phyloP scores from a whole-genome alignment of 139 green algal species.

The Tetradesmus lagerheimii region DNA sequence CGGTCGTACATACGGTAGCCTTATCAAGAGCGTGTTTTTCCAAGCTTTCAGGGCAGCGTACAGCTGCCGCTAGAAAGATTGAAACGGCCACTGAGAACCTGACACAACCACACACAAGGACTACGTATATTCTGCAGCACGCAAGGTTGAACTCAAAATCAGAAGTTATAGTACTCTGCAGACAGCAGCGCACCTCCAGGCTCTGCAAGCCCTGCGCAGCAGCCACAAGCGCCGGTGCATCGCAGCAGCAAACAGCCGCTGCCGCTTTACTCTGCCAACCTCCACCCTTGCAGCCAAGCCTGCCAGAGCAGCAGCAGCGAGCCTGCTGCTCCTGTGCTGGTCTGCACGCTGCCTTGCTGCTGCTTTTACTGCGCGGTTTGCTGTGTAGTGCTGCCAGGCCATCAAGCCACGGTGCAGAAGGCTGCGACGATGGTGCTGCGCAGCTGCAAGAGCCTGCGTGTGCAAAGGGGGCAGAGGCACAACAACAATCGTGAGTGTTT shows the following conservation, averaged over 20 bases:
- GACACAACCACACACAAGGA: no score
- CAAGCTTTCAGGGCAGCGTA: no score
- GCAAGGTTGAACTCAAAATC: no score
- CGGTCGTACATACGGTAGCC: no score
- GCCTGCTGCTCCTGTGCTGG: neutral
- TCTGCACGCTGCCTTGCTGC: neutral
- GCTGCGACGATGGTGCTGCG: neutral
- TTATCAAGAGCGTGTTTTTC: no score
- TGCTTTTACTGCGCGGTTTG: neutral
- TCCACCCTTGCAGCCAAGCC: neutral
- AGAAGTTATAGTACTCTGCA: no score
- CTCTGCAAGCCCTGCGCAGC: neutral
- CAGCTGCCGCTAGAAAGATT: no score
- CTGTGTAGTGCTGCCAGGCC: neutral
- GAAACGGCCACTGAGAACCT: no score
- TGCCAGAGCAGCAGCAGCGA: neutral
- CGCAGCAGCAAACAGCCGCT: constrained; percentile 3
- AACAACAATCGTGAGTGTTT: neutral
- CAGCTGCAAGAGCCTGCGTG: neutral
- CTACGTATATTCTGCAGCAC: no score
- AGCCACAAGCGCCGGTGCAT: neutral
- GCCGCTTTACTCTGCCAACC: neutral
- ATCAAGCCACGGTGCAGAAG: neutral
- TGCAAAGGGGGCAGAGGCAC: no score
- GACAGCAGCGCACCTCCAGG: constrained; percentile 7